Evolutionary conservation across 2,329 filamentous ascomycete species (phyloP), one percentile per base, ranked within the genome.

Genomic region (Massarina eburnea): DNA sequence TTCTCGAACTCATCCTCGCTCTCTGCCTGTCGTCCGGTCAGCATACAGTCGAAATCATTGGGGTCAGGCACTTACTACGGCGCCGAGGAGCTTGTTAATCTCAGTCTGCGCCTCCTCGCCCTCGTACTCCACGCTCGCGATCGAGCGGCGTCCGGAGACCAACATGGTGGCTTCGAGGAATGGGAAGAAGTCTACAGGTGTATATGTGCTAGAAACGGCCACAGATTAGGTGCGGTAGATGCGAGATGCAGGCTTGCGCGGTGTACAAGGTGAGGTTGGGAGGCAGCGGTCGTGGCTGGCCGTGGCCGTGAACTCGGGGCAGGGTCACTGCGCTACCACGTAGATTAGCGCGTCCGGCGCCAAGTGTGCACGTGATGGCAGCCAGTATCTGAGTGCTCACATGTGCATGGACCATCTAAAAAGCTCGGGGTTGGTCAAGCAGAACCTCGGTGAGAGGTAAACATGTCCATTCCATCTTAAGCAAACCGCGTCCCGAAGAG

Each of bases 1-100:
- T 82, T 81, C 61, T 96, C 92, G 64, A 96, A 97, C 66, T 89
- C 91, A 71, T 99, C 94, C 10, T 89, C 81, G 57, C 96, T 89
- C 47, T 80, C 79, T 41, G 76, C 58, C 82, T 85, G 58, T 29
- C 53, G 3, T 19, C 4, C 24, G 22, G 42, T 66, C 42, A 66
- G 60, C 38, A 38, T 15, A 35, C 19, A 32, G 26, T 29, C 5
- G 14, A 2, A 9, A 5, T 26, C 17, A 8, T 27, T 15, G 33
- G 18, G 41, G 39, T 26, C 38, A 15, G 47, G 21, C 39, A 77
- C 86, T 63, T 80, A 95, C 91, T 63, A 95, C 82, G 64, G 91
- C 88, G 43, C 77, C 75, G 57, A 88, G 84, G 51, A 92, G 80
- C 73, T 88, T 89, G 74, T 83, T 88, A 63, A 95, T 82, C 74